Conservation (phyloP, 495 filamentous ascomycete genomes). For the Penicillium roqueforti region DNA sequence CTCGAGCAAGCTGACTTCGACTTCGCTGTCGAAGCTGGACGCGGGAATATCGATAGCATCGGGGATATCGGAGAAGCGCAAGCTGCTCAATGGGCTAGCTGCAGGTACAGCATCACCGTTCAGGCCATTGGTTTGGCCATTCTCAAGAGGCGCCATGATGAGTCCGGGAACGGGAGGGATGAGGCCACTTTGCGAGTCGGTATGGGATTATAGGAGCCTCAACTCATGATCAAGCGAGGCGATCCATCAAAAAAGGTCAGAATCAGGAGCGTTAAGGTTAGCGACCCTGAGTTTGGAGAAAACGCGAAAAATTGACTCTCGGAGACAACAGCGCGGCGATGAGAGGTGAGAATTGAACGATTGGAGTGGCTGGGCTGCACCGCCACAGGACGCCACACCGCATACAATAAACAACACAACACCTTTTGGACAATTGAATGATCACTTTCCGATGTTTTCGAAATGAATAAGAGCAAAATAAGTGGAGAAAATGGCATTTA, state of each 20-base stretch:
- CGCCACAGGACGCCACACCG: slow-evolving; percentile 18
- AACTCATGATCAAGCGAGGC: slow-evolving; percentile 36
- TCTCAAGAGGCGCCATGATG: slow-evolving; percentile 50
- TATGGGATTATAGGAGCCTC: slow-evolving; percentile 21
- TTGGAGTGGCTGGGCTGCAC: slow-evolving; percentile 23
- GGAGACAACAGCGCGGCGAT: slow-evolving; percentile 15
- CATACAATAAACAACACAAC: slow-evolving; percentile 6
- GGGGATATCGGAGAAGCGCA: slow-evolving; percentile 85
- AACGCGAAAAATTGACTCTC: slow-evolving; percentile 22
- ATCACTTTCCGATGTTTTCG: background rate
- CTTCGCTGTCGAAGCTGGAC: slow-evolving; percentile 72
- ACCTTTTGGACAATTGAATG: background rate
- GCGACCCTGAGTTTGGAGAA: slow-evolving; percentile 6
- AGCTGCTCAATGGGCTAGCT: slow-evolving; percentile 19
- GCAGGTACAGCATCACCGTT: slow-evolving; percentile 28
- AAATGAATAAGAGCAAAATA: no score
- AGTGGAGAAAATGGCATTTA: background rate
- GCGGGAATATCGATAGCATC: slow-evolving; percentile 87
- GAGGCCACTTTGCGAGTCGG: slow-evolving; percentile 14
- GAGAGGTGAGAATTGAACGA: slow-evolving; percentile 24
- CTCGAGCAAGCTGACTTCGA: slow-evolving; percentile 87
- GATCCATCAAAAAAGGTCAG: slow-evolving; percentile 9
- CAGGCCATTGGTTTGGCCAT: slow-evolving; percentile 53
- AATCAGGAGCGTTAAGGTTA: slow-evolving; percentile 4
- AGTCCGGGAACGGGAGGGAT: slow-evolving; percentile 5